phyloP scores from a whole-genome alignment of 331 rosid genomes.

The Malus hybrid region DNA sequence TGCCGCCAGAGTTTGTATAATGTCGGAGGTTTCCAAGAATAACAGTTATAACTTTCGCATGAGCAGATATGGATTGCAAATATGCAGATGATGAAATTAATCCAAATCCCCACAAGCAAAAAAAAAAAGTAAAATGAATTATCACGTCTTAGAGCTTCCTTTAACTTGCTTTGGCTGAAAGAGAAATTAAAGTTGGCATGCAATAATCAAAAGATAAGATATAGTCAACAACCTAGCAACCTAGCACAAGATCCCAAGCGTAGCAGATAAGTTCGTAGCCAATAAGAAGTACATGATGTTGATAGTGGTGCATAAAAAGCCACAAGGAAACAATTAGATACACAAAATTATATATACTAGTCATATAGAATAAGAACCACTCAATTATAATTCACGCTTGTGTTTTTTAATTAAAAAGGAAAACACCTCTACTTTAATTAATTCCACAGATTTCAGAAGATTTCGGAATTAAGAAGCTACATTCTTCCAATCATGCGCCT shows the following conservation, averaged over 20 bases:
- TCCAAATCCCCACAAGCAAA: background rate
- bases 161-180: background rate
- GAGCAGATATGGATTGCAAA: background rate
- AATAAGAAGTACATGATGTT: slow-evolving; percentile 21
- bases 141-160: background rate
- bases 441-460: background rate
- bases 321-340: slow-evolving; percentile 2
- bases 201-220: slow-evolving; percentile 22
- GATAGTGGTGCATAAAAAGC: slow-evolving; percentile 22
- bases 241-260: slow-evolving; percentile 18
- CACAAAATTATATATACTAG: background rate
- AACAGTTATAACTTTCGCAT: background rate
- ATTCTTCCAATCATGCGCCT: background rate
- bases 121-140: background rate
- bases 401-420: background rate
- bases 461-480: background rate
- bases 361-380: background rate
- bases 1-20: background rate
- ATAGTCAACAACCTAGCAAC: slow-evolving; percentile 1
- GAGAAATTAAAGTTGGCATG: background rate
- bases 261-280: slow-evolving; percentile 28
- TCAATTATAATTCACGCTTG: background rate
- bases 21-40: background rate
- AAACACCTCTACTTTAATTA: background rate
- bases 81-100: background rate